Conservation (phyloP, 129 eudicot genomes). For the Chrysanthemum lavandulifolium region DNA sequence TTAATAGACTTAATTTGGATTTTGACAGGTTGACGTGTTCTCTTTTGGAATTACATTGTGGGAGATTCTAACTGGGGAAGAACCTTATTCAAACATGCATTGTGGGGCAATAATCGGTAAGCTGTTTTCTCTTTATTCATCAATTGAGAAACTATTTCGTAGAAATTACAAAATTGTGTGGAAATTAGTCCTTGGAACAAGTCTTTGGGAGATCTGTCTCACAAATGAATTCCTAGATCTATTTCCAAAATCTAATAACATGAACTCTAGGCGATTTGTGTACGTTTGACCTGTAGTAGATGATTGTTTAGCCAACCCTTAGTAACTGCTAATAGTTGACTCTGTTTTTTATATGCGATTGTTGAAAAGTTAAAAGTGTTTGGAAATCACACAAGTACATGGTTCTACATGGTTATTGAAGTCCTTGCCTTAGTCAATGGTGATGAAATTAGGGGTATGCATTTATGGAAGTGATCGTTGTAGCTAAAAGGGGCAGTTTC, state of each 20-base stretch:
- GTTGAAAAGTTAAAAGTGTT: no score
- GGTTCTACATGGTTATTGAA: no score
- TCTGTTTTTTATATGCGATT: no score
- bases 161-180: background rate
- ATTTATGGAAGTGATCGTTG: no score
- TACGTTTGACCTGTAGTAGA: no score
- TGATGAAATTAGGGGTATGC: background rate
- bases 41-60: slow-evolving; percentile 93
- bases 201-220: background rate
- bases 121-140: slow-evolving; percentile 10
- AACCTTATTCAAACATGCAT: slow-evolving; percentile 92
- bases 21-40: slow-evolving; percentile 76
- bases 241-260: background rate
- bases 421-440: no score
- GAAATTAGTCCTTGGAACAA: background rate
- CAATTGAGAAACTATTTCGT: background rate
- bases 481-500: no score
- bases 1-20: background rate
- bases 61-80: slow-evolving; percentile 95
- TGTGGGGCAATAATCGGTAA: slow-evolving; percentile 95
- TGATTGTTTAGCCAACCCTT: no score
- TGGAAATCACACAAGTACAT: no score
- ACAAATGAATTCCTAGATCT: background rate
- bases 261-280: background rate
- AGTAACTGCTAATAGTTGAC: no score